Conservation (phyloP, 257 asterid species). For the Solanum virginianum region DNA sequence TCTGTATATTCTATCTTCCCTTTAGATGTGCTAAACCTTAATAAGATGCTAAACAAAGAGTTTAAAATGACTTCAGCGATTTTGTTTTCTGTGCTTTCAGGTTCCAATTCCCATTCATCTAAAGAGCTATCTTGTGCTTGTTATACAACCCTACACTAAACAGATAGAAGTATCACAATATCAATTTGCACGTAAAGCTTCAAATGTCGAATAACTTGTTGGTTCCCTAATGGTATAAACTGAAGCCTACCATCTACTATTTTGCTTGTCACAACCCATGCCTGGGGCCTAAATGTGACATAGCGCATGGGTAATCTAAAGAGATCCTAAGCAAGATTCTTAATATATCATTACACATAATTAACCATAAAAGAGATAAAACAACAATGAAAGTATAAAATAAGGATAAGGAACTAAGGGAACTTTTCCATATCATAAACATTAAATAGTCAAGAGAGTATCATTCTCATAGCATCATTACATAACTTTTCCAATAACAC, state of each 20-base stretch:
- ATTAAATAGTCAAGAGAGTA: too few species aligned
- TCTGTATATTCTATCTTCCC: conserved; percentile 47
- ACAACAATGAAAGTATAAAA: too few species aligned
- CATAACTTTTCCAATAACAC: too few species aligned
- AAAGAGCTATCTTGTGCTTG: conserved; percentile 51
- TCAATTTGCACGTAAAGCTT: neutral
- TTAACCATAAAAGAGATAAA: too few species aligned
- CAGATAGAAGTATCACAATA: neutral
- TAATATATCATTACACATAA: too few species aligned
- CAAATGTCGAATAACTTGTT: neutral
- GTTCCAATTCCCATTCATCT: conserved; percentile 28
- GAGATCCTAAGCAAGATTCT: too few species aligned
- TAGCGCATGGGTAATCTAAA: too few species aligned
- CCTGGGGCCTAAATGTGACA: too few species aligned
- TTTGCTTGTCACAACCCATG: neutral
- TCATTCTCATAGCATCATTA: too few species aligned
- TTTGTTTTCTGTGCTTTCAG: conserved; percentile 41
- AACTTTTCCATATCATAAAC: too few species aligned
- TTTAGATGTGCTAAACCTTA: conserved; percentile 46
- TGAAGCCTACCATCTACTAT: conserved; percentile 28
- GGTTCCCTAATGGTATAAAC: conserved; percentile 4
- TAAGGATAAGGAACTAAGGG: too few species aligned
- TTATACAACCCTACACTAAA: conserved; percentile 53
- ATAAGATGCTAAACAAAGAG: conserved; percentile 48
- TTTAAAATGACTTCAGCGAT: conserved; percentile 54